phyloP scores from a whole-genome alignment of 768 basidiomycete species.

The Suillus alpinus region DNA sequence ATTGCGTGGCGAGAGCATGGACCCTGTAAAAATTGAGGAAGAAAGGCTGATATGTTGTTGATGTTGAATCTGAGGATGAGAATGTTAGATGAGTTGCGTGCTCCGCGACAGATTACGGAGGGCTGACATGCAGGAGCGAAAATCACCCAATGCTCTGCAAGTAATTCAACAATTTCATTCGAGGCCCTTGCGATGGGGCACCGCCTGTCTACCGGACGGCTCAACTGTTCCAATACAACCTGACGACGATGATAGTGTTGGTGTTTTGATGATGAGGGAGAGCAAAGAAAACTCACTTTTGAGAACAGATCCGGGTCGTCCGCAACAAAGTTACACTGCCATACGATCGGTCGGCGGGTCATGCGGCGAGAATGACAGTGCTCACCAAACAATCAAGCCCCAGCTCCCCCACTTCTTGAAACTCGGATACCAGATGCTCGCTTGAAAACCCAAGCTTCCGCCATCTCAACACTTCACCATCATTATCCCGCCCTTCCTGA shows the following conservation, averaged over 20 bases:
- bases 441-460: slow-evolving; percentile 72
- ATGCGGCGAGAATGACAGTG: slow-evolving; percentile 6
- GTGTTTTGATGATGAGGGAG: not conserved
- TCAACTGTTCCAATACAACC: slow-evolving; percentile 79
- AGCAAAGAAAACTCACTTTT: slow-evolving; percentile 42
- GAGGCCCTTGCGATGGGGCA: slow-evolving; percentile 85
- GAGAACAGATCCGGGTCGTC: slow-evolving; percentile 71
- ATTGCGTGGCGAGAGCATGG: slow-evolving; percentile 76
- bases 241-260: slow-evolving; percentile 28
- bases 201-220: slow-evolving; percentile 66
- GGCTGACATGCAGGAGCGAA: slow-evolving; percentile 80
- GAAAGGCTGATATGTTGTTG: slow-evolving; percentile 81
- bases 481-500: slow-evolving; percentile 47
- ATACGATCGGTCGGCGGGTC: not conserved
- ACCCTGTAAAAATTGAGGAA: slow-evolving; percentile 82
- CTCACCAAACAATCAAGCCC: slow-evolving; percentile 80
- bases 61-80: slow-evolving; percentile 56
- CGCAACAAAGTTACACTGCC: slow-evolving; percentile 65
- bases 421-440: slow-evolving; percentile 75
- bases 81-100: slow-evolving; percentile 4
- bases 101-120: not conserved
- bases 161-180: slow-evolving; percentile 79
- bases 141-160: slow-evolving; percentile 84
- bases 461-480: slow-evolving; percentile 63
- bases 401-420: slow-evolving; percentile 72